Evolutionary conservation across 2,329 filamentous ascomycete species (phyloP).

Genomic region (Colletotrichum cuscutae): DNA sequence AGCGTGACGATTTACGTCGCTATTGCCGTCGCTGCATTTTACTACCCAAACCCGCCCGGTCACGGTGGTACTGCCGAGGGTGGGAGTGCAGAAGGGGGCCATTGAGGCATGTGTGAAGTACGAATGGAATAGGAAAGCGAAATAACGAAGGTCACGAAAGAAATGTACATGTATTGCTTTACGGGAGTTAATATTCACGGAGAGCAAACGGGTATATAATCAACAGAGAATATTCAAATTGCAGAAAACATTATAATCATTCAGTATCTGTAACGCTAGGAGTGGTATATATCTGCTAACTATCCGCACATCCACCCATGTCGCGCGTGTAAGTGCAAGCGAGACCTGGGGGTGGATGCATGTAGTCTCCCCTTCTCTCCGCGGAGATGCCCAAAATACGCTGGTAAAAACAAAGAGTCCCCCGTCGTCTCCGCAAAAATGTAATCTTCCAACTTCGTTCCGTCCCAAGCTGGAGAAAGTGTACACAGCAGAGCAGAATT

Average conservation of each 20-base stretch:
- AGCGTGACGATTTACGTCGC: slow-evolving; percentile 76
- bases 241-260: background rate
- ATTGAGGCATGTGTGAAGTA: background rate
- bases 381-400: slow-evolving; percentile 20
- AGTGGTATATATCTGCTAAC: background rate
- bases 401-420: background rate
- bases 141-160: background rate
- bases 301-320: background rate
- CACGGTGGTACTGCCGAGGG: slow-evolving; percentile 26
- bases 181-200: background rate
- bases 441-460: too few relatives aligned
- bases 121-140: background rate
- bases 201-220: background rate
- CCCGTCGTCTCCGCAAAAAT: slow-evolving; percentile 10
- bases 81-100: slow-evolving; percentile 19
- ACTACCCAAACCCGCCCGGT: slow-evolving; percentile 59
- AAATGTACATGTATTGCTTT: background rate
- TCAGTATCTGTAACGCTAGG: background rate
- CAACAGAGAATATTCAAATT: background rate
- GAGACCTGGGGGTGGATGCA: background rate
- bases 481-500: too few relatives aligned
- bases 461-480: too few relatives aligned
- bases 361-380: background rate
- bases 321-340: background rate
- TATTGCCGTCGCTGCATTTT: slow-evolving; percentile 68